phyloP scores from a whole-genome alignment of 1,284 basidiomycete genomes.

The Exsudoporus floridanus region DNA sequence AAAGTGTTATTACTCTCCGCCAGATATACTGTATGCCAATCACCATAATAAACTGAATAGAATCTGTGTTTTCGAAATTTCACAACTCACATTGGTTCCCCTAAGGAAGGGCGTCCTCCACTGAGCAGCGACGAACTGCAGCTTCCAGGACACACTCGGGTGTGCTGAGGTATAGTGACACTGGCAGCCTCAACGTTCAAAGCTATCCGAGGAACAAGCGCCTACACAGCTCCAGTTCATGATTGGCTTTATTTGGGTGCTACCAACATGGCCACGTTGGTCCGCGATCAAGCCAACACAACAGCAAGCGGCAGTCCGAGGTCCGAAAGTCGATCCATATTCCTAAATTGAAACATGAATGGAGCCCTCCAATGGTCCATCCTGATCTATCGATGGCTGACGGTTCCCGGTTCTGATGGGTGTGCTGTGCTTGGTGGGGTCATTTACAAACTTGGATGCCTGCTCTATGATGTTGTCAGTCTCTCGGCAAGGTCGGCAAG shows the following conservation, averaged over 20 bases:
- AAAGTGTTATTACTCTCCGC: neutral
- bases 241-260: neutral
- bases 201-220: conserved; percentile 2
- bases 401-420: no score
- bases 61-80: neutral
- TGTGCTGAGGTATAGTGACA: neutral
- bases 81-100: neutral
- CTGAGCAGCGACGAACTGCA: neutral
- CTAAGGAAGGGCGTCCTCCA: neutral
- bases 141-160: neutral
- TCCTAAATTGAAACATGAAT: no score
- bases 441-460: neutral
- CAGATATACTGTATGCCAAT: conserved; percentile 2
- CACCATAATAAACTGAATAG: neutral
- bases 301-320: conserved; percentile 7
- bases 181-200: no score
- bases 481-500: neutral
- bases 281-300: neutral
- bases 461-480: neutral
- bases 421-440: no score
- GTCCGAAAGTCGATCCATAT: neutral
- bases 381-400: neutral
- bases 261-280: neutral
- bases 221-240: conserved; percentile 7
- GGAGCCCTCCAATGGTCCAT: neutral